Conservation (phyloP, 2,329 filamentous ascomycete genomes). For the Endothia cerciana region DNA sequence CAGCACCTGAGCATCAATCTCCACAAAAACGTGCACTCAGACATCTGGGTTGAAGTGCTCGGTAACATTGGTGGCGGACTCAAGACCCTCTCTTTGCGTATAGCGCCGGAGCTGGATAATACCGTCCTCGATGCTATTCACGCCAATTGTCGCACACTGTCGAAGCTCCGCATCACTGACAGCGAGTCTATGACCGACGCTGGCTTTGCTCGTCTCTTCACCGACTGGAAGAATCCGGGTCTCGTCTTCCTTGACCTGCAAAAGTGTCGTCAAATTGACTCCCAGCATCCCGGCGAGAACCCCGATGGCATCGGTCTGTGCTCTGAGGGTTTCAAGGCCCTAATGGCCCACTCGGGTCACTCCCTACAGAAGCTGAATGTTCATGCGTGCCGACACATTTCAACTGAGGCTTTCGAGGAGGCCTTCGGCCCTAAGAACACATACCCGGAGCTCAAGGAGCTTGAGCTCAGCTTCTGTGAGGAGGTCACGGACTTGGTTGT, state of each 20-base stretch:
- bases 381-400: constrained; percentile 84
- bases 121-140: constrained; percentile 72
- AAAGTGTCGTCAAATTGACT: constrained; percentile 77
- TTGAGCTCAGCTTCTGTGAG: constrained; percentile 80
- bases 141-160: constrained; percentile 66
- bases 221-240: constrained; percentile 72
- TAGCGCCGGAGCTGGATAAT: constrained; percentile 70
- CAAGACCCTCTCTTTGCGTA: constrained; percentile 76
- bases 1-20: constrained; percentile 77
- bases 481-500: constrained; percentile 68
- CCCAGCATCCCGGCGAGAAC: constrained; percentile 67
- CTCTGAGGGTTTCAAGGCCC: constrained; percentile 72
- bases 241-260: constrained; percentile 75
- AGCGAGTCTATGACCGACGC: constrained; percentile 77
- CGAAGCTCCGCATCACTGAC: constrained; percentile 80
- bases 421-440: constrained; percentile 65
- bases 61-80: constrained; percentile 65
- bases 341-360: constrained; percentile 82
- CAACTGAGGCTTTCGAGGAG: constrained; percentile 70
- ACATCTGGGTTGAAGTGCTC: constrained; percentile 65
- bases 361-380: constrained; percentile 72
- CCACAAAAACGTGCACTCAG: constrained; percentile 57
- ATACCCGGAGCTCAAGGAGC: constrained; percentile 70
- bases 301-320: constrained; percentile 73
- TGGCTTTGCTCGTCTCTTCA: constrained; percentile 75